Evolutionary conservation across 2,329 filamentous ascomycete genomes (phyloP).

Genomic region (Cryphonectria japonica): DNA sequence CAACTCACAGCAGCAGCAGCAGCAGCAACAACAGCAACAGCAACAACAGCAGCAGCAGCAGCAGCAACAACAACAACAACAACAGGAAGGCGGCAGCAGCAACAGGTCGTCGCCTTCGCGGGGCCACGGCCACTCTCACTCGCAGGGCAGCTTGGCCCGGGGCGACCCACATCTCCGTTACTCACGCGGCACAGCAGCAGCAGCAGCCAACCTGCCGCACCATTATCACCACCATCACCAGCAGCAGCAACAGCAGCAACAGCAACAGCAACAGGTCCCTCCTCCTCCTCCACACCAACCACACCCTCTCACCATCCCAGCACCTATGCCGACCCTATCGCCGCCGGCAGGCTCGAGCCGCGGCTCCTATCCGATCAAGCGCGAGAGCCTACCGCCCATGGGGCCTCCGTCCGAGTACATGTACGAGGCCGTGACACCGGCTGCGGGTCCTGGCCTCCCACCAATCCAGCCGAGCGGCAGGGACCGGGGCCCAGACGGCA

Average conservation of each 20-base stretch:
- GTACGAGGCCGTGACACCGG: conserved; percentile 34
- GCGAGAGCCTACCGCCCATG: conserved; percentile 45
- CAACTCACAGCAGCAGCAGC: conserved; percentile 37
- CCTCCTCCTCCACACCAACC: conserved; percentile 23
- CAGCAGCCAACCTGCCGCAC: conserved; percentile 14
- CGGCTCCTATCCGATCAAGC: conserved; percentile 45
- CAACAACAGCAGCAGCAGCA: conserved; percentile 39
- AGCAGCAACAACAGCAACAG: conserved; percentile 43
- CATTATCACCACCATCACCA: conserved; percentile 11
- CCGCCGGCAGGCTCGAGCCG: conserved; percentile 38
- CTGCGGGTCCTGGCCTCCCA: conserved; percentile 49
- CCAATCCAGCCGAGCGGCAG: conserved; percentile 52
- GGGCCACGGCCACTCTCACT: conserved; percentile 50
- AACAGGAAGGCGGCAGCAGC: conserved; percentile 39
- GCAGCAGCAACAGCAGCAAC: conserved; percentile 9
- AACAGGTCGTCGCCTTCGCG: conserved; percentile 33
- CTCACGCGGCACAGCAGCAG: conserved; percentile 3
- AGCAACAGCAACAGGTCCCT: not conserved
- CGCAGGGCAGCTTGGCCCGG: conserved; percentile 50
- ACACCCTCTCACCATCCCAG: conserved; percentile 30
- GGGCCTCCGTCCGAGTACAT: conserved; percentile 41
- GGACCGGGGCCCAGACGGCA: conserved; percentile 39
- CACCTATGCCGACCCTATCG: conserved; percentile 27
- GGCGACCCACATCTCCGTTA: conserved; percentile 33
- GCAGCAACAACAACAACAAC: no score